Conservation (phyloP, 306 rosid genomes). For the Vigna radiata region DNA sequence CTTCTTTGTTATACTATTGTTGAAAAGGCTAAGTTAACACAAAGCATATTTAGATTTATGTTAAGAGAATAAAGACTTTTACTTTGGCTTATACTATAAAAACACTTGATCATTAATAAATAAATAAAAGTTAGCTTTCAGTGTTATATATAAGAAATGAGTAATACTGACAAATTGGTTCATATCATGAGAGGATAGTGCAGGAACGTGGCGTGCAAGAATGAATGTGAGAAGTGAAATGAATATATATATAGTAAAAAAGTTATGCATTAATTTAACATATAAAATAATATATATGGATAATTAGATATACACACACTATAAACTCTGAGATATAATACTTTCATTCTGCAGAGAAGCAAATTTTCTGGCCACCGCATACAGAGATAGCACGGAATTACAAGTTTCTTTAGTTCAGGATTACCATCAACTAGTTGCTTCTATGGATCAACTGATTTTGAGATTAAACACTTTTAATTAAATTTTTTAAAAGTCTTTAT, state of each 20-base stretch:
- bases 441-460: not conserved
- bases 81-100: constrained; percentile 11
- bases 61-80: constrained; percentile 27
- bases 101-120: constrained; percentile 10
- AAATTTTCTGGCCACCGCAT: not conserved
- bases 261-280: not conserved
- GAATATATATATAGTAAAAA: too few species aligned
- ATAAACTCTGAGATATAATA: not conserved
- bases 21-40: constrained; percentile 29
- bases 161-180: constrained; percentile 8
- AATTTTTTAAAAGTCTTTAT: not conserved
- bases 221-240: constrained; percentile 23
- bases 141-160: constrained; percentile 31
- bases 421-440: not conserved
- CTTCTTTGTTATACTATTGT: constrained; percentile 16
- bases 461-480: not conserved
- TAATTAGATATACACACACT: constrained; percentile 2
- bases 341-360: not conserved
- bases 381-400: not conserved
- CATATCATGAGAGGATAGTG: constrained; percentile 2
- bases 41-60: constrained; percentile 9
- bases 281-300: not conserved
- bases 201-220: constrained; percentile 24
- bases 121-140: not conserved
- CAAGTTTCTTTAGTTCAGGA: not conserved